These are phyloP conservation scores for Cucumis cinereus DNA, from an alignment of 306 rosid species.

Conservation along the genomic window DNA sequence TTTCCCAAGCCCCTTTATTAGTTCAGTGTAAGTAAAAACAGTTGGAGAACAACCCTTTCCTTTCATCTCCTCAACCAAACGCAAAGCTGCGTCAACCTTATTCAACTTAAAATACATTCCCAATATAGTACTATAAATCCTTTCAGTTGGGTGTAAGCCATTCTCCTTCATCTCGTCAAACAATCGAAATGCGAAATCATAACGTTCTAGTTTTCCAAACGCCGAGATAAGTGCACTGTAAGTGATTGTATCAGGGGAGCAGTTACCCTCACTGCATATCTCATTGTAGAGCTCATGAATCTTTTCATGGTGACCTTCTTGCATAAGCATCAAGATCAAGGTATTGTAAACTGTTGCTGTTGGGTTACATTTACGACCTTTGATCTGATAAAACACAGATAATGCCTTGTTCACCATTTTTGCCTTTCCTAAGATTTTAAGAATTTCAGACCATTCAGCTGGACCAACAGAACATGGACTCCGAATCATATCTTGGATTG, in stretches of 20 bases:
- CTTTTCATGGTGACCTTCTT: slow-evolving; percentile 72
- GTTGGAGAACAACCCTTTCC: slow-evolving; percentile 46
- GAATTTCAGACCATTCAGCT: slow-evolving; percentile 56
- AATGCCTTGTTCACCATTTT: slow-evolving; percentile 83
- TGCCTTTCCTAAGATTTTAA: slow-evolving; percentile 58
- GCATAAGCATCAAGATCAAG: slow-evolving; percentile 71
- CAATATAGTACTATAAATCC: slow-evolving; percentile 62
- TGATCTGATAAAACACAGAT: slow-evolving; percentile 62
- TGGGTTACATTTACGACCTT: slow-evolving; percentile 65
- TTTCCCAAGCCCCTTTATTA: slow-evolving; percentile 83
- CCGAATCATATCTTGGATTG: slow-evolving; percentile 66
- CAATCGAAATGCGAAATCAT: slow-evolving; percentile 56
- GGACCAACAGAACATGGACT: slow-evolving; percentile 38
- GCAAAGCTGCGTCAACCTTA: slow-evolving; percentile 50
- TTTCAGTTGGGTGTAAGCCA: slow-evolving; percentile 63
- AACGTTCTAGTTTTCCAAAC: slow-evolving; percentile 56
- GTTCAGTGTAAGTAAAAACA: slow-evolving; percentile 69
- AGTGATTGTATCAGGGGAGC: slow-evolving; percentile 73
- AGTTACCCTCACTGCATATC: slow-evolving; percentile 60
- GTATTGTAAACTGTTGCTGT: slow-evolving; percentile 55
- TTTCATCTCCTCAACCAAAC: slow-evolving; percentile 61
- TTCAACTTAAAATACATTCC: slow-evolving; percentile 59
- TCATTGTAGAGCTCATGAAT: slow-evolving; percentile 84
- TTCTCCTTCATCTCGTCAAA: slow-evolving; percentile 86
- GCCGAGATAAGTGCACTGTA: slow-evolving; percentile 63